Evolutionary conservation across 805 yeast genomes (phyloP).

Genomic region (Candida broadrunensis): DNA sequence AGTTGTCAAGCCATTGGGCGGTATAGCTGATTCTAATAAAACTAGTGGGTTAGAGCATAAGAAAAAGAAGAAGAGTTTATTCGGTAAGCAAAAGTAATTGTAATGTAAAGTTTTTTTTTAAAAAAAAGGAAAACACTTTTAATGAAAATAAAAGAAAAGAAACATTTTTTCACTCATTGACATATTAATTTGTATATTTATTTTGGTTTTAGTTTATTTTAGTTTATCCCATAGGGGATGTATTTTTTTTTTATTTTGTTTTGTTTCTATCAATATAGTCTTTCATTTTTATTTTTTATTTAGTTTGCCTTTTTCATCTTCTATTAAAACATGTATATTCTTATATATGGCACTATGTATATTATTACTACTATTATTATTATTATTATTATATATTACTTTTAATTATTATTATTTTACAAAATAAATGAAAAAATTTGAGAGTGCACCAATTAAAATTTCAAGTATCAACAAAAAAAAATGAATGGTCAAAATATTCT

Average conservation of each 20-base stretch:
- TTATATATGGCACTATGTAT: background rate
- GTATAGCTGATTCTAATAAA: conserved; percentile 15
- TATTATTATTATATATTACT: background rate
- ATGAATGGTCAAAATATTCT: too few relatives aligned
- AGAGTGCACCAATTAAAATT: background rate
- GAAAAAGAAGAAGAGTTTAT: conserved; percentile 23
- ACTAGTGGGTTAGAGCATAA: conserved; percentile 7
- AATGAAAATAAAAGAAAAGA: too few relatives aligned
- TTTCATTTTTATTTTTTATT: background rate
- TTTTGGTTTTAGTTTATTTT: too few relatives aligned
- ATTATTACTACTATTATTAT: background rate
- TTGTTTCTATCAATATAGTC: too few relatives aligned
- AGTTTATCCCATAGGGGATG: too few relatives aligned
- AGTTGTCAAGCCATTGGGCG: conserved; percentile 29
- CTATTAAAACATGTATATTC: background rate
- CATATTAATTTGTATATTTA: too few relatives aligned
- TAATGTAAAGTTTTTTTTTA: too few relatives aligned
- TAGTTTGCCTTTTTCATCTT: background rate
- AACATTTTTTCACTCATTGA: too few relatives aligned
- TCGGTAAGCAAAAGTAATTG: conserved; percentile 12
- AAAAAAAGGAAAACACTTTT: too few relatives aligned
- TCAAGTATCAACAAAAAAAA: background rate
- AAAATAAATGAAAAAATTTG: too few relatives aligned
- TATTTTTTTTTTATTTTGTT: too few relatives aligned
- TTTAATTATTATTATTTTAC: background rate